Percentiles rank a stretch among this genome's conserved stretches.
Conservation (phyloP, 176 grass and related monocot species). For the Tillandsia fasciculata region DNA sequence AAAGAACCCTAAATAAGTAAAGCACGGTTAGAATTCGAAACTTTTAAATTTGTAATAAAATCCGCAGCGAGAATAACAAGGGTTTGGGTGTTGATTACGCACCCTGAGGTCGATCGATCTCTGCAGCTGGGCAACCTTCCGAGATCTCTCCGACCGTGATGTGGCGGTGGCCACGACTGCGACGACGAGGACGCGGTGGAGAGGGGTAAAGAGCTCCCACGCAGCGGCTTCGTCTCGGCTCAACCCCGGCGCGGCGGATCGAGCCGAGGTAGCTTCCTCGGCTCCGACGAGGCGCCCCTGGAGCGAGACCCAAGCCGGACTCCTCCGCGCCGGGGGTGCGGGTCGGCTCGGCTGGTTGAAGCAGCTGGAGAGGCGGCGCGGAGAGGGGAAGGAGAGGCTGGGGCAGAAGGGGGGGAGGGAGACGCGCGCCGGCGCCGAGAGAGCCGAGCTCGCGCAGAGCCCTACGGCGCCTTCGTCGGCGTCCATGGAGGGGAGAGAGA, state of each 20-base stretch:
- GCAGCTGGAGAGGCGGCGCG: conserved; percentile 38
- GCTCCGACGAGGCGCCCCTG: conserved; percentile 25
- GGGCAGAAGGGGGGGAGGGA: conserved; percentile 7
- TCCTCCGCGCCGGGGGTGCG: conserved; percentile 5
- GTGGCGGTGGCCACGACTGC: conserved; percentile 64
- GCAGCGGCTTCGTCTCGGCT: conserved; percentile 22
- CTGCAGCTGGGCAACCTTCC: conserved; percentile 55
- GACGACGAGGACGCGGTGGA: conserved; percentile 70
- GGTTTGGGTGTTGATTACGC: not conserved
- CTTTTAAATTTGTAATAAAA: too few species aligned
- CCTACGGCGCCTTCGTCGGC: conserved; percentile 3
- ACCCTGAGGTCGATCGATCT: conserved; percentile 61
- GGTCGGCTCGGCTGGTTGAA: conserved; percentile 43
- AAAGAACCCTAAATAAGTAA: too few species aligned
- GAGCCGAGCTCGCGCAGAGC: not conserved
- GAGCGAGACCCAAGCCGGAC: conserved; percentile 4
- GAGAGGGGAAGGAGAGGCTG: conserved; percentile 10
- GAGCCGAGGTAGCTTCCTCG: conserved; percentile 40
- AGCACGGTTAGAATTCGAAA: too few species aligned
- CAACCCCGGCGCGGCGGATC: conserved; percentile 26
- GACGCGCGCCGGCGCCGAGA: conserved; percentile 17
- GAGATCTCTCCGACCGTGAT: conserved; percentile 41
- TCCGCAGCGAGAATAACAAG: too few species aligned
- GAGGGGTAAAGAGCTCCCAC: conserved; percentile 81
- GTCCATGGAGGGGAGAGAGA: conserved; percentile 11